Percentiles rank a stretch among this genome's conserved stretches.
Evolutionary conservation across 2,329 filamentous ascomycete species (phyloP).

Genomic region (Penicillium decumbens): DNA sequence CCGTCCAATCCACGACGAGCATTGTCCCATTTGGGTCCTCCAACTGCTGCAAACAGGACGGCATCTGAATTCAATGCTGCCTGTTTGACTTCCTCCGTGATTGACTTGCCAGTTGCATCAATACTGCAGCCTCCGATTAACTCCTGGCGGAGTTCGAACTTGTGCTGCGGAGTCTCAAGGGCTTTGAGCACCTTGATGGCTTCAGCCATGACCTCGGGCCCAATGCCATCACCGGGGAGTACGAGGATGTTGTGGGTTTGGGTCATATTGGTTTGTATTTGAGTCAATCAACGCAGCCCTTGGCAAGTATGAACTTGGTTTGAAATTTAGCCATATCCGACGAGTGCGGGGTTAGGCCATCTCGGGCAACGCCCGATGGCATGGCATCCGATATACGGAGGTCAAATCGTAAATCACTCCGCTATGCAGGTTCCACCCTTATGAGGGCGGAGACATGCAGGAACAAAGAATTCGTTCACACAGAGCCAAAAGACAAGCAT

Average conservation of each 20-base stretch:
- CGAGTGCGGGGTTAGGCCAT: slow-evolving; percentile 22
- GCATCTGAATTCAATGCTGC: slow-evolving; percentile 78
- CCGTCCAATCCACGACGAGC: slow-evolving; percentile 60
- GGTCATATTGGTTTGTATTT: slow-evolving; percentile 7
- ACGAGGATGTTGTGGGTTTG: slow-evolving; percentile 65
- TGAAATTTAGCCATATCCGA: not conserved
- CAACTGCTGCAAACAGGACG: slow-evolving; percentile 82
- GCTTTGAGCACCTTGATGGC: slow-evolving; percentile 63
- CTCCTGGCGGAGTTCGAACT: slow-evolving; percentile 79
- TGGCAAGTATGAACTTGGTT: not conserved
- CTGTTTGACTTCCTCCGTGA: slow-evolving; percentile 72
- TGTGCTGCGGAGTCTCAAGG: slow-evolving; percentile 63
- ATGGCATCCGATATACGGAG: not conserved
- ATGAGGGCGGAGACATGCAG: not conserved
- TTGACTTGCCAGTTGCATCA: slow-evolving; percentile 65
- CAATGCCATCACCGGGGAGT: slow-evolving; percentile 72
- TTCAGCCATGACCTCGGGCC: slow-evolving; percentile 61
- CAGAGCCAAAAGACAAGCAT: not conserved
- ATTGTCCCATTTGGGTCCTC: slow-evolving; percentile 88
- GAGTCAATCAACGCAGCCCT: not conserved
- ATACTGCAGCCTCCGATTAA: slow-evolving; percentile 84
- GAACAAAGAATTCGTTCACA: not conserved
- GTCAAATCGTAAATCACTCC: not conserved
- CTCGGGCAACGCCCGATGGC: slow-evolving; percentile 17
- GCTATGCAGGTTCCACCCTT: not conserved